Base-by-base conservation (phyloP, 78 protist genomes). In the Paratrimastix pyriformis region DNA sequence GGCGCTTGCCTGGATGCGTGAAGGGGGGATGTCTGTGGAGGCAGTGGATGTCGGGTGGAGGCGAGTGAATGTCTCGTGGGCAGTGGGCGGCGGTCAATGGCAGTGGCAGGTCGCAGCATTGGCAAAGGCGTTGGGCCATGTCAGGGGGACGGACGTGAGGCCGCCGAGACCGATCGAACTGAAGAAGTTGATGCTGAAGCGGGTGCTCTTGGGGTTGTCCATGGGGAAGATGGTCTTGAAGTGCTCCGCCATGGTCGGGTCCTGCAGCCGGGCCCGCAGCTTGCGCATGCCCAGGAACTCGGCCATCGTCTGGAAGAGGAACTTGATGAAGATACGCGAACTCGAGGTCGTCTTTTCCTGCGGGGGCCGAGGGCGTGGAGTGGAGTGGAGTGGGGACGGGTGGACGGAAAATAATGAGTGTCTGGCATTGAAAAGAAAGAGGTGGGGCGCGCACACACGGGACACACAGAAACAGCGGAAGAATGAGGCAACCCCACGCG, bases 151-250 rank as follows among this genome's bases (percentile, higher is more conserved):
- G 15, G 8, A 43, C 52, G 94, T 88, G 46, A 93, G 76, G 52
- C 87, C 91, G 42, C 96, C 97, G 24, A 92, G 79, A 26, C 88
- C 92, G 54, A 94, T 93, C 8, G 90, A 77, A 0, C 93, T 92
- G 81, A 88, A 94, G 79, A 92, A 96, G 80, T 94, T 94, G 92
- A 94, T 94, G 26, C 96, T 85, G 43, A 90, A 93, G 42, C 98
- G 86, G 43, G 91, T 89, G 78, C 92, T 81, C 64, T 76, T 72
- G 9, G 94, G 91, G 69, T 82, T 65, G 83, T 93, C 96, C 58
- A 39, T 68, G 6, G 97, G 98, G 58, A 95, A 76, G 60, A 87
- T 43, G 33, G 82, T 80, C 29, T n/a, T 42, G 54, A 80, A 77
- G 58, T 38, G 46, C 2, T 3, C 59, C 58, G 80, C 81, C 76